phyloP scores from a whole-genome alignment of 768 basidiomycete species.

The Phanerochaete carnosa region DNA sequence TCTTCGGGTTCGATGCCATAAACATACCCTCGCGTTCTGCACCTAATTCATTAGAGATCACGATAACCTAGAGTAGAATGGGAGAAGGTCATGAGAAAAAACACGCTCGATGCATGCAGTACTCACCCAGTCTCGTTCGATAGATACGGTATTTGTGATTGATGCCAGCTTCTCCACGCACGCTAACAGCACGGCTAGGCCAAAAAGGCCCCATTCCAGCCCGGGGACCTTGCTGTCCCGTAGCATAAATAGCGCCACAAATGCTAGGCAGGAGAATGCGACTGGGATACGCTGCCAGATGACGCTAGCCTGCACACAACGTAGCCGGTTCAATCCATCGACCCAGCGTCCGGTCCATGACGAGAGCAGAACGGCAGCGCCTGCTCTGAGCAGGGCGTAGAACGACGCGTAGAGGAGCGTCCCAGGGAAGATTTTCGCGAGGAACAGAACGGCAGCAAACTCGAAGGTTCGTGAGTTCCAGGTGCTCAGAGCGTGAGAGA shows the following conservation, averaged over 20 bases:
- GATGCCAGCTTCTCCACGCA: conserved; percentile 27
- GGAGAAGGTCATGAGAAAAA: not conserved
- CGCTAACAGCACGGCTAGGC: conserved; percentile 16
- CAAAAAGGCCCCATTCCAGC: not conserved
- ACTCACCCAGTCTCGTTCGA: conserved; percentile 29
- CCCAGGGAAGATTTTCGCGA: conserved; percentile 3
- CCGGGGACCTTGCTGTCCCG: not conserved
- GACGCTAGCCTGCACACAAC: conserved; percentile 17
- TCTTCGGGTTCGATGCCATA: not conserved
- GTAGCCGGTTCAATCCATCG: conserved; percentile 20
- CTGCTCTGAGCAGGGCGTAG: conserved; percentile 24
- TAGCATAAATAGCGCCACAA: not conserved
- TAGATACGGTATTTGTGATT: conserved; percentile 24
- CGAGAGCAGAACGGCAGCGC: conserved; percentile 20
- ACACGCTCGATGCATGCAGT: not conserved
- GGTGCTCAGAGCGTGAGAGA: conserved; percentile 15
- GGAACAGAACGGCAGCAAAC: conserved; percentile 24
- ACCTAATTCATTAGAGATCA: not conserved
- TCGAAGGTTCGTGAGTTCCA: conserved; percentile 31
- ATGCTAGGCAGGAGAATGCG: conserved; percentile 21
- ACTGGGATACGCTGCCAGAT: conserved; percentile 19
- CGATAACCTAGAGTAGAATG: not conserved
- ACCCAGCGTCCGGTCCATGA: conserved; percentile 22
- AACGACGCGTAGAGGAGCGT: conserved; percentile 26
- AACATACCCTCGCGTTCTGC: not conserved